A percentile compares a stretch with the other conserved stretches of the same genome.
These are phyloP conservation scores for Blastomyces silverae DNA, from an alignment of 2,329 filamentous ascomycete genomes.

Conservation along the genomic window DNA sequence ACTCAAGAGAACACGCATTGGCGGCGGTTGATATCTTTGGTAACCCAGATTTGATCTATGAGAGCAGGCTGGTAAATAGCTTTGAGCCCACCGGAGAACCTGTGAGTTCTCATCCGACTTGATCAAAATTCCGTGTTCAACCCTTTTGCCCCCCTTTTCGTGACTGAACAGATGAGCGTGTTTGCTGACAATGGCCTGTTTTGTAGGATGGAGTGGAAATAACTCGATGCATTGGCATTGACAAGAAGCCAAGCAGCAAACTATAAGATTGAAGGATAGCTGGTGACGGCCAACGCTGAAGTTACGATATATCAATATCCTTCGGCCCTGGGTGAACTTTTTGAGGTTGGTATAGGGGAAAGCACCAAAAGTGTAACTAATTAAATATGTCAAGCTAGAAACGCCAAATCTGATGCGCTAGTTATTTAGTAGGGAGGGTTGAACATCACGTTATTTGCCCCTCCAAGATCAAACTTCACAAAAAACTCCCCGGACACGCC, in stretches of 20 bases:
- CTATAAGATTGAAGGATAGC: background rate
- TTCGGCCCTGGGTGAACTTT: background rate
- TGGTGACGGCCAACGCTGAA: background rate
- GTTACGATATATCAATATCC: background rate
- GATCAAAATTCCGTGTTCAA: background rate
- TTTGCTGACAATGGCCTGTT: slow-evolving; percentile 22
- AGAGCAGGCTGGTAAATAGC: slow-evolving; percentile 57
- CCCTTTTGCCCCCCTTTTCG: background rate
- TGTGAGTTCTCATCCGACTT: slow-evolving; percentile 41
- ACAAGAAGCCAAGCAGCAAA: background rate
- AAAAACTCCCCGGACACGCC: too few relatives aligned
- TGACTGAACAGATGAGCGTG: background rate
- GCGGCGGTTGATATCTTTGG: slow-evolving; percentile 38
- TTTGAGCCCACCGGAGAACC: slow-evolving; percentile 61
- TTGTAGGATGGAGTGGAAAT: slow-evolving; percentile 58
- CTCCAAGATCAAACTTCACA: background rate
- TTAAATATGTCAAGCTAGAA: too few relatives aligned
- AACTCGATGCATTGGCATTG: slow-evolving; percentile 50
- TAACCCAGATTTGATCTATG: slow-evolving; percentile 60
- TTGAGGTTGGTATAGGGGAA: background rate
- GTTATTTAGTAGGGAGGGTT: too few relatives aligned
- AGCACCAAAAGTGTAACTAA: too few relatives aligned
- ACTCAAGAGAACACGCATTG: slow-evolving; percentile 24
- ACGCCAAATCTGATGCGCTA: too few relatives aligned
- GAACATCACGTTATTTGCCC: background rate